phyloP scores from a whole-genome alignment of 2,329 filamentous ascomycete genomes.

The Daldinia eschscholtzii region DNA sequence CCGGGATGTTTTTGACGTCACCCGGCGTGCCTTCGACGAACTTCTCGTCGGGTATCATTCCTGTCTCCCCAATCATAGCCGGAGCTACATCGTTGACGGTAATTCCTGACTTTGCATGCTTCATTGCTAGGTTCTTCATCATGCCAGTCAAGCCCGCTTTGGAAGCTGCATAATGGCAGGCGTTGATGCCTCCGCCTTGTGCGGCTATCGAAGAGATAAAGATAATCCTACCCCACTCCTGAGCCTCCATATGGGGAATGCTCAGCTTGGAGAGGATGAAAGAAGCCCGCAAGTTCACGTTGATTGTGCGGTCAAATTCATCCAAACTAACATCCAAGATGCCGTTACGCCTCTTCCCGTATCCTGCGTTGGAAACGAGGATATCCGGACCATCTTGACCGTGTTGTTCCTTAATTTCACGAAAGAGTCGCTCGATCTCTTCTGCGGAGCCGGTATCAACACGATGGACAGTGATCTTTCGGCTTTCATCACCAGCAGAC shows the following conservation, averaged over 20 bases:
- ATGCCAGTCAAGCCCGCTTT: slow-evolving; percentile 73
- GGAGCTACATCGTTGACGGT: slow-evolving; percentile 77
- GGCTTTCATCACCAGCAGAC: slow-evolving; percentile 49
- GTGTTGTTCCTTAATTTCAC: slow-evolving; percentile 66
- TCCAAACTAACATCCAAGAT: slow-evolving; percentile 71
- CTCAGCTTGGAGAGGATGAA: slow-evolving; percentile 72
- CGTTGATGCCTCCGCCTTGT: slow-evolving; percentile 73
- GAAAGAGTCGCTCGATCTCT: slow-evolving; percentile 66
- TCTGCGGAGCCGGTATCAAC: slow-evolving; percentile 68
- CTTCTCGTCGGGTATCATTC: slow-evolving; percentile 71
- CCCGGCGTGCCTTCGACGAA: slow-evolving; percentile 65
- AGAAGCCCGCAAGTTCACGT: slow-evolving; percentile 71
- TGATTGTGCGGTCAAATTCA: slow-evolving; percentile 73
- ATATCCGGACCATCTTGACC: slow-evolving; percentile 68
- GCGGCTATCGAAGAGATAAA: slow-evolving; percentile 74
- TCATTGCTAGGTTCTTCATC: slow-evolving; percentile 73
- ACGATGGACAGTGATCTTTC: slow-evolving; percentile 65
- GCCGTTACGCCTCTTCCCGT: slow-evolving; percentile 70
- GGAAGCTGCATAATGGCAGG: slow-evolving; percentile 70
- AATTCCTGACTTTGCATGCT: slow-evolving; percentile 70
- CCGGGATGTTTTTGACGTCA: slow-evolving; percentile 70
- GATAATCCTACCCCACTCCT: slow-evolving; percentile 73
- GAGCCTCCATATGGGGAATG: slow-evolving; percentile 70
- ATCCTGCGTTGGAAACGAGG: slow-evolving; percentile 74
- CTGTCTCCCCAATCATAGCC: slow-evolving; percentile 75